phyloP scores from a whole-genome alignment of 768 basidiomycete species.

The Pleurotus platypus region DNA sequence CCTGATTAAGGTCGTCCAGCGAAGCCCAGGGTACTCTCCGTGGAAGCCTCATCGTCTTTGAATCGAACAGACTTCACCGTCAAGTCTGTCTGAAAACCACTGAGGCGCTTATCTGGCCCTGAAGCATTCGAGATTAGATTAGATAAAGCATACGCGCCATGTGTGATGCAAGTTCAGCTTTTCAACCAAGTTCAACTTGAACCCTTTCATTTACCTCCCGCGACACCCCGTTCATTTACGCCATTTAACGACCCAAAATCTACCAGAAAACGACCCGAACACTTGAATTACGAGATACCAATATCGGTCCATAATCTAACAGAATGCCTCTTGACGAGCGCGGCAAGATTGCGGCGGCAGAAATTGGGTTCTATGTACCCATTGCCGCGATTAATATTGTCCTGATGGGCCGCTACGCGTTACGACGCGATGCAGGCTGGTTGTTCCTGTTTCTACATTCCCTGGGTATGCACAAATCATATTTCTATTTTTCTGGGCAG shows the following conservation, averaged over 20 bases:
- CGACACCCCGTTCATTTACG: constrained; percentile 12
- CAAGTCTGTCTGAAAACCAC: no score
- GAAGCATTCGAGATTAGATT: not conserved
- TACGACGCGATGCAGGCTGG: constrained; percentile 62
- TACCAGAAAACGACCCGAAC: not conserved
- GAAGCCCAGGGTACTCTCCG: constrained; percentile 79
- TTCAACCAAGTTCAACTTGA: not conserved
- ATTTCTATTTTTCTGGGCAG: not conserved
- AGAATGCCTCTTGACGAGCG: constrained; percentile 40
- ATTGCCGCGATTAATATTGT: constrained; percentile 42
- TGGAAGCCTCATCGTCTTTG: constrained; percentile 59
- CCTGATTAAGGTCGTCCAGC: constrained; percentile 65
- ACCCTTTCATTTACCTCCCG: constrained; percentile 4
- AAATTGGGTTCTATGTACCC: constrained; percentile 59
- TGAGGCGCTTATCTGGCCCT: not conserved
- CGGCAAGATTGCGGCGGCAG: constrained; percentile 55
- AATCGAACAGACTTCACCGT: not conserved
- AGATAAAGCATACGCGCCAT: not conserved
- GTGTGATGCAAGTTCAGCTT: constrained; percentile 3
- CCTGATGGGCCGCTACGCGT: constrained; percentile 49
- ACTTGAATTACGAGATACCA: constrained; percentile 9
- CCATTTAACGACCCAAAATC: constrained; percentile 14
- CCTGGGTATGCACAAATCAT: constrained; percentile 34
- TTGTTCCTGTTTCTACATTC: constrained; percentile 64
- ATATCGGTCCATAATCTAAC: not conserved